Base-by-base conservation (phyloP, 768 basidiomycete species). In the Chalciporus piperatus region DNA sequence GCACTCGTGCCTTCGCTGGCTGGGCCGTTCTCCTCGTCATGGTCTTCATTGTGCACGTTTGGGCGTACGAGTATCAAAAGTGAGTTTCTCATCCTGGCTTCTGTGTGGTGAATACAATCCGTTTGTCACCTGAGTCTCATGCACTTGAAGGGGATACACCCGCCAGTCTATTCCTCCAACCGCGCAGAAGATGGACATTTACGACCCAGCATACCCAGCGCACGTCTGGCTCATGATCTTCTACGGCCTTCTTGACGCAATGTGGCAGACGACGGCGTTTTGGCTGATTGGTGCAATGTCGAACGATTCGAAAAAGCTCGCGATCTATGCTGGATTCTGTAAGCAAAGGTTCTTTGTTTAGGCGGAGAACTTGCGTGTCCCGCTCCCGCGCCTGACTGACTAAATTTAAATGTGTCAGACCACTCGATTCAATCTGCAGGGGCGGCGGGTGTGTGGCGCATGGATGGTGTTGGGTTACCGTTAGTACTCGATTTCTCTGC, bases 211-310 rank as follows among this genome's bases (percentile, higher is more conserved):
- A 1, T 64, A 47, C 38, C 61, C 59, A 16, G 55, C 52, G 17
- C 76, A 76, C 45, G 67, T 85, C 16, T 76, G 76, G 67, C 70
- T 92, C 11, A 89, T 83, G 68, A 76, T 86, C 46, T 77, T 82
- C 62, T 87, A 80, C 59, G 86, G 87, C 38, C 60, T 90, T 3
- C 74, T 89, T 41, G 89, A 92, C 57, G 74, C 89, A 0, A 84
- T 88, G 80, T 92, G 88, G 86, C 89, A 91, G 65, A 89, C 85
- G 3, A 81, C 79, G 0, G 79, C 79, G 9, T 88, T 89, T 65
- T 89, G 86, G 86, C 73, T 87, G 62, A 86, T 88, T 75, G 89
- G 89, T 38, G 84, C 86, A 9, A 87, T 92, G 83, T 87, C 85
- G 20, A 89, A 91, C 54, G 83, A 90, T 60, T 81, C 85, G 7